Evolutionary conservation across 768 basidiomycete species (phyloP), one percentile per base, ranked within the genome.

Genomic region (Hygrophorus pudorinus): DNA sequence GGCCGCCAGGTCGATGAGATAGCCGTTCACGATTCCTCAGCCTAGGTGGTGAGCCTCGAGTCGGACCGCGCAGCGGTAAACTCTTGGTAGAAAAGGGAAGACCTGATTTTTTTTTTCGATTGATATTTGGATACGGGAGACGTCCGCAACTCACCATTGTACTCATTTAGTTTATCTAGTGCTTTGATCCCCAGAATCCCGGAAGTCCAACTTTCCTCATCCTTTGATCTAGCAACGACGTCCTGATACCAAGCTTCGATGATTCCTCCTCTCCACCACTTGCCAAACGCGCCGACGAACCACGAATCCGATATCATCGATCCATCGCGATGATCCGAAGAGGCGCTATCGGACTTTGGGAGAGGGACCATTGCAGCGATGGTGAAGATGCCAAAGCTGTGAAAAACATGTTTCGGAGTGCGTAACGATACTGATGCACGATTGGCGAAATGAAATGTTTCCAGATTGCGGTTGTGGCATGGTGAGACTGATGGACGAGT

Each of bases 371-470:
- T 76, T 38, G 79, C 75, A 33, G 90, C 93, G 58, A 96, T 71
- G 38, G 90, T 89, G 60, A 91, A 87, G 50, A 98, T 67, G 35
- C 79, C 85, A 59, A 92, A 87, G 54, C 77, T 85, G 53, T 85
- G 83, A 60, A 92, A 88, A 53, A 85, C 76, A 60, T 78, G 88
- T 58, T 83, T 80, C 13, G 93, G 92, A 2, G 94, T 99, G 46
- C 89, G 85, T 37, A 99, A 75, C 2, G 89, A 87, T 48, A 99
- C 79, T 24, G 90, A 82, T 50, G 93, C 90, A 53, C 90, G 85
- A 65, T 87, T 94, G 41, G 86, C 79, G 60, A 99, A 99, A 61
- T 86, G 86, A 56, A 89, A 82, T 30, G 78, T 68, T 28, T 73
- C 68, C 40, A 66, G 55, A 38, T 66, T 63, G 49, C 65, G 59